Evolutionary conservation across 2,329 filamentous ascomycete species (phyloP).

Genomic region (Aschersonia sp.): DNA sequence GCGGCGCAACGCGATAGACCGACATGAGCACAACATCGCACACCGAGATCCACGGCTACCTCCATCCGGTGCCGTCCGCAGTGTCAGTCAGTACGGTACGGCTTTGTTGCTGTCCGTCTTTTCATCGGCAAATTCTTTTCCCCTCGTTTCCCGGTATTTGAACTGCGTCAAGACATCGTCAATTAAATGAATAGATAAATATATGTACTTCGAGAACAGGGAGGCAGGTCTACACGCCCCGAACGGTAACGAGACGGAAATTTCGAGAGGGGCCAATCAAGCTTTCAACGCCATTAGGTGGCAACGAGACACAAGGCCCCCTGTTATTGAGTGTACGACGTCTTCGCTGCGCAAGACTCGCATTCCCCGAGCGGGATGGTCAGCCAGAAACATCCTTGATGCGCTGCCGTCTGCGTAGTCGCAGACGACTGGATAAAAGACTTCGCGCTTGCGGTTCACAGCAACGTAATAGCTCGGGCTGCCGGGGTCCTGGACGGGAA

Average conservation of each 20-base stretch:
- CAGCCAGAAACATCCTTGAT: slow-evolving; percentile 14
- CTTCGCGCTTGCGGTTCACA: slow-evolving; percentile 7
- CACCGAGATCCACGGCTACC: too few species aligned
- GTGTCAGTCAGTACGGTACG: too few species aligned
- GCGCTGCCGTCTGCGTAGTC: slow-evolving; percentile 9
- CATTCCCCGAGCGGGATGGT: slow-evolving; percentile 9
- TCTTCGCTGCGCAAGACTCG: slow-evolving; percentile 10
- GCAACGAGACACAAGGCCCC: slow-evolving; percentile 9
- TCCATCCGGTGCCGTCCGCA: too few species aligned
- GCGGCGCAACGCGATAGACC: not conserved
- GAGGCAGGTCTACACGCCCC: not conserved
- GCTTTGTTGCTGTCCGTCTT: too few species aligned
- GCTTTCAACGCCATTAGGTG: slow-evolving; percentile 1
- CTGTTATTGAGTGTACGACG: slow-evolving; percentile 12
- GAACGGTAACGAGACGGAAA: not conserved
- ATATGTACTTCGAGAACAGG: not conserved
- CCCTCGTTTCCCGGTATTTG: not conserved
- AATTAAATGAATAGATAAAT: not conserved
- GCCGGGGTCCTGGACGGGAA: slow-evolving; percentile 5
- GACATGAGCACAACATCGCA: not conserved
- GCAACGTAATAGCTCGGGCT: slow-evolving; percentile 8
- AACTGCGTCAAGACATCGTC: not conserved
- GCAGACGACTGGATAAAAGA: slow-evolving; percentile 16
- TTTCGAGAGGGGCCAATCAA: not conserved
- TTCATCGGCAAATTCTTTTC: too few species aligned